phyloP scores from a whole-genome alignment of 2,329 filamentous ascomycete species.

The Arthrobotrys sinensis region DNA sequence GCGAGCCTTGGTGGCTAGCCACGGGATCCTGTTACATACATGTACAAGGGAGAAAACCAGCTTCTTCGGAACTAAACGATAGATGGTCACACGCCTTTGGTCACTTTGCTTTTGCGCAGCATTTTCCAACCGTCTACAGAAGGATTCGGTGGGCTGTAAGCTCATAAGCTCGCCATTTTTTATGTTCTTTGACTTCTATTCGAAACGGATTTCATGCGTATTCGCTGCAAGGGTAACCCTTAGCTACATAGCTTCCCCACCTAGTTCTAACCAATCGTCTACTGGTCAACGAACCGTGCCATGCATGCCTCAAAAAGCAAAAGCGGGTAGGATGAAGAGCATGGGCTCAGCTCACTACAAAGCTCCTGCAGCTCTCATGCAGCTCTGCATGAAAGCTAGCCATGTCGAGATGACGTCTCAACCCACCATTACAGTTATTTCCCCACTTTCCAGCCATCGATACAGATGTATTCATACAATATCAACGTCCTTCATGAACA shows the following conservation, averaged over 20 bases:
- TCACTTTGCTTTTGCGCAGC: constrained; percentile 43
- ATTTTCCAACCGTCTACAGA: constrained; percentile 20
- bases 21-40: constrained; percentile 36
- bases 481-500: constrained; percentile 8
- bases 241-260: constrained; percentile 40
- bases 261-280: constrained; percentile 39
- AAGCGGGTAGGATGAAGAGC: constrained; percentile 4
- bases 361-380: constrained; percentile 31
- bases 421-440: constrained; percentile 40
- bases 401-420: constrained; percentile 59
- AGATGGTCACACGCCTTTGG: constrained; percentile 53
- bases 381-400: constrained; percentile 39
- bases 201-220: constrained; percentile 21
- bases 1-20: constrained; percentile 38
- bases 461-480: constrained; percentile 41
- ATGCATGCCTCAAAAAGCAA: constrained; percentile 54
- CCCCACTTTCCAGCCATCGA: constrained; percentile 46
- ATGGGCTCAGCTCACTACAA: constrained; percentile 22
- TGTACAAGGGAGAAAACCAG: constrained; percentile 6
- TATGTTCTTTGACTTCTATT: constrained; percentile 22
- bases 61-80: constrained; percentile 34
- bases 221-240: constrained; percentile 43
- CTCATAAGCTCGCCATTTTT: constrained; percentile 40
- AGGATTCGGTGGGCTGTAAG: constrained; percentile 7
- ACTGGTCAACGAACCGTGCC: constrained; percentile 48